Evolutionary conservation across 768 basidiomycete genomes (phyloP).

Genomic region (Neoboletus subvelutipes): DNA sequence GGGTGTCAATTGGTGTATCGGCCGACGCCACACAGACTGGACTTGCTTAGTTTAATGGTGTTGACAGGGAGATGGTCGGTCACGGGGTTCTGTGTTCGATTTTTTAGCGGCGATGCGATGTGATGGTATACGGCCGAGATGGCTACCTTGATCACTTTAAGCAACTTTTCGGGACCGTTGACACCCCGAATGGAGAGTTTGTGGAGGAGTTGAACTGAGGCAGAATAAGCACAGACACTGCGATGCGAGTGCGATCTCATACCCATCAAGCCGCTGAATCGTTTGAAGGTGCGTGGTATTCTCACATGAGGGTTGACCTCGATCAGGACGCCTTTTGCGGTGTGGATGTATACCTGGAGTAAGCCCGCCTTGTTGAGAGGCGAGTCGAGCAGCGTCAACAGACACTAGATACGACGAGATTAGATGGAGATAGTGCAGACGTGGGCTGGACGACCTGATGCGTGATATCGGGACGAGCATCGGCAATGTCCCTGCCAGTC

Average conservation of each 20-base stretch:
- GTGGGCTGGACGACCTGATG: conserved; percentile 70
- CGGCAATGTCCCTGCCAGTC: conserved; percentile 96
- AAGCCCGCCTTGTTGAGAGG: conserved; percentile 97
- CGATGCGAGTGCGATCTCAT: conserved; percentile 17
- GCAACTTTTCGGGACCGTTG: conserved; percentile 93
- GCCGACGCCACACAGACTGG: neutral
- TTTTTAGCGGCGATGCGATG: conserved; percentile 1
- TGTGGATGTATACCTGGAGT: conserved; percentile 97
- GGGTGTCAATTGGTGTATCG: conserved; percentile 5
- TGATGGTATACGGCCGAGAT: neutral
- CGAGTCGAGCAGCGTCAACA: conserved; percentile 94
- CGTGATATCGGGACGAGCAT: conserved; percentile 98
- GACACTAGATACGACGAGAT: conserved; percentile 58
- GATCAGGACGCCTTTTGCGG: conserved; percentile 92
- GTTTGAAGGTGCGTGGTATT: conserved; percentile 97
- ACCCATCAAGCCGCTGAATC: conserved; percentile 99
- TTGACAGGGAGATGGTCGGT: conserved; percentile 93
- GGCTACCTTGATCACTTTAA: conserved; percentile 92
- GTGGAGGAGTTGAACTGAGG: conserved; percentile 90
- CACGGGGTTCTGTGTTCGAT: conserved; percentile 78
- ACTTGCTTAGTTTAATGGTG: conserved; percentile 92
- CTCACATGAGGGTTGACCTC: conserved; percentile 98
- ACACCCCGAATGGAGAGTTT: conserved; percentile 94
- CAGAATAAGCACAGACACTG: neutral
- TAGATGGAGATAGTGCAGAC: neutral